A percentile compares a stretch with the other conserved stretches of the same genome.
Evolutionary conservation across 208 protist species (phyloP).

Genomic region (Crithidia thermophila): DNA sequence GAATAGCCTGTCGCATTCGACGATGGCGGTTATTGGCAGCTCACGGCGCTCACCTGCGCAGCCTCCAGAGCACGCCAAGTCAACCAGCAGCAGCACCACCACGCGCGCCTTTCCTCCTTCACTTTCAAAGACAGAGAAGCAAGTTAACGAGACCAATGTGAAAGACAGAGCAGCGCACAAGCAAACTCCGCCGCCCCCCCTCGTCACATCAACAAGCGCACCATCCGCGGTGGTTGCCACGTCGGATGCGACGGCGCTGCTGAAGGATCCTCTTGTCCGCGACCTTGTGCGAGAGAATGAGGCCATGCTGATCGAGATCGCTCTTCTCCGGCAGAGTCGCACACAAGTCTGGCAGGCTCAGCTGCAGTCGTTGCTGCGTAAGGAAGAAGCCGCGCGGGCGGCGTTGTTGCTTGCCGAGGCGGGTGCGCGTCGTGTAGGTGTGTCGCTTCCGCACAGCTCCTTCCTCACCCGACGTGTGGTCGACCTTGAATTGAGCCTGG

Average conservation of each 20-base stretch:
- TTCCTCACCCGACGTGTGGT: conserved; percentile 1
- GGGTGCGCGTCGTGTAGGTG: conserved; percentile 15
- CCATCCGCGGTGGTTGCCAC: not conserved
- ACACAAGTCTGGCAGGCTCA: not conserved
- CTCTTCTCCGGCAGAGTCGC: conserved; percentile 20
- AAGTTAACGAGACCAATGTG: too few relatives aligned
- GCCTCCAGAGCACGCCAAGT: not conserved
- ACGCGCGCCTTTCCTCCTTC: too few relatives aligned
- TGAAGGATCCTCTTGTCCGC: conserved; percentile 42
- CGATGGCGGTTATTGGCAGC: not conserved
- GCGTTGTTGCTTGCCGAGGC: conserved; percentile 23
- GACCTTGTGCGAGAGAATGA: conserved; percentile 64
- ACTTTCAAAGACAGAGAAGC: too few relatives aligned
- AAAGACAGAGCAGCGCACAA: too few relatives aligned
- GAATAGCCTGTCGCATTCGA: too few relatives aligned
- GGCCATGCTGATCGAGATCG: conserved; percentile 44
- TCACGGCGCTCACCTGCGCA: not conserved
- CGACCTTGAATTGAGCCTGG: conserved; percentile 20
- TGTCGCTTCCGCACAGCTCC: not conserved
- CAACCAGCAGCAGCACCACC: too few relatives aligned
- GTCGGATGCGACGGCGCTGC: conserved; percentile 1
- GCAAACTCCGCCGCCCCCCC: not conserved
- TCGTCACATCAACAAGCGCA: not conserved
- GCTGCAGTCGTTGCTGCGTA: not conserved
- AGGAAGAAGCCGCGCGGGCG: conserved; percentile 20